Percentiles rank a stretch among this genome's conserved stretches.
These are phyloP conservation scores for Mariannaea sp. DNA, from an alignment of 2,329 filamentous ascomycete species.

Conservation along the genomic window DNA sequence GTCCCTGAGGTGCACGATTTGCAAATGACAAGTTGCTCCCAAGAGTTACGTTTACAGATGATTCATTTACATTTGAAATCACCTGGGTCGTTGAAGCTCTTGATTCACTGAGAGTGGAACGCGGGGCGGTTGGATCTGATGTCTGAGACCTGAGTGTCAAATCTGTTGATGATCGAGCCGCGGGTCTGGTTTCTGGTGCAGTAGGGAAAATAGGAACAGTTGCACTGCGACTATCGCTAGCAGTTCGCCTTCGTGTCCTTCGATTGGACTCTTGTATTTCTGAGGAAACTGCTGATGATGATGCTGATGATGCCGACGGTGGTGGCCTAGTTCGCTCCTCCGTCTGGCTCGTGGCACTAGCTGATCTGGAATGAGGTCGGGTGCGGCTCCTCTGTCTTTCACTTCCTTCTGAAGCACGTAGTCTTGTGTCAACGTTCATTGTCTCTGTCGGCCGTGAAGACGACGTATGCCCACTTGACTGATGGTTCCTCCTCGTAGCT, in stretches of 20 bases:
- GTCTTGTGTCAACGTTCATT: conserved; percentile 33
- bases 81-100: conserved; percentile 48
- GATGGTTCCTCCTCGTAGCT: conserved; percentile 50
- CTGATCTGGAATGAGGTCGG: conserved; percentile 52
- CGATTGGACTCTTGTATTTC: conserved; percentile 40
- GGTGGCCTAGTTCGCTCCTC: conserved; percentile 60
- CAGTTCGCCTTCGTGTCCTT: conserved; percentile 53
- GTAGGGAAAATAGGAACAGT: conserved; percentile 53
- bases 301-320: conserved; percentile 29
- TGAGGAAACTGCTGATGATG: conserved; percentile 33
- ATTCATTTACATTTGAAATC: conserved; percentile 31
- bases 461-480: conserved; percentile 41
- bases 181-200: conserved; percentile 52
- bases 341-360: conserved; percentile 48
- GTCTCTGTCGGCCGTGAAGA: conserved; percentile 42
- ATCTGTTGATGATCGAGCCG: conserved; percentile 69
- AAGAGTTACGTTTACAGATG: conserved; percentile 19
- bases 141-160: conserved; percentile 53
- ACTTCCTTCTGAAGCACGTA: conserved; percentile 35
- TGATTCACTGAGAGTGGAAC: conserved; percentile 49
- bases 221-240: conserved; percentile 60
- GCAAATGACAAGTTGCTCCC: conserved; percentile 45
- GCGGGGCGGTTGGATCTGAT: conserved; percentile 44
- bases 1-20: conserved; percentile 41
- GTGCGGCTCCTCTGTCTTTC: conserved; percentile 41